Percentiles rank a stretch among this genome's conserved stretches.
These are phyloP conservation scores for Aureobasidium uvarum DNA, from an alignment of 2,329 filamentous ascomycete species.

Conservation along the genomic window DNA sequence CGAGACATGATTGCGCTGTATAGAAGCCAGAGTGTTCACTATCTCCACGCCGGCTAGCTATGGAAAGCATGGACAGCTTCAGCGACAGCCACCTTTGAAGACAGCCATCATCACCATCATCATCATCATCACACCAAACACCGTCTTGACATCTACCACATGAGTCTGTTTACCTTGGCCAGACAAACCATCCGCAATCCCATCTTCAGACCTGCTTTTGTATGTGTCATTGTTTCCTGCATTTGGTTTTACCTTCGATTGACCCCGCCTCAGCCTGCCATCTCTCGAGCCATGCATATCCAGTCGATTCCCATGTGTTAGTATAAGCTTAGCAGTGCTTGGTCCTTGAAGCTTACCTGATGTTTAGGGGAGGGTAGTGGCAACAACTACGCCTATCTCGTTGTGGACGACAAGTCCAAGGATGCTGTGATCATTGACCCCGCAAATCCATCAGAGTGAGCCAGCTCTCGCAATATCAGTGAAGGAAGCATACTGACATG, in stretches of 20 bases:
- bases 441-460: slow-evolving; percentile 73
- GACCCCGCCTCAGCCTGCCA: slow-evolving; percentile 25
- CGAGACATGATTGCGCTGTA: background rate
- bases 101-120: background rate
- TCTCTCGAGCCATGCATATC: slow-evolving; percentile 67
- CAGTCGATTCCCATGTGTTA: slow-evolving; percentile 86
- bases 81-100: slow-evolving; percentile 7
- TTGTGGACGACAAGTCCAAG: slow-evolving; percentile 51
- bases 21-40: background rate
- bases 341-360: background rate
- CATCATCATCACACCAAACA: background rate
- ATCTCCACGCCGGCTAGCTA: background rate
- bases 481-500: background rate
- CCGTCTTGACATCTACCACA: slow-evolving; percentile 5
- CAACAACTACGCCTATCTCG: slow-evolving; percentile 79
- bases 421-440: slow-evolving; percentile 69
- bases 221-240: slow-evolving; percentile 12
- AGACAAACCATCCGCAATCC: slow-evolving; percentile 23
- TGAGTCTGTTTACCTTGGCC: slow-evolving; percentile 20
- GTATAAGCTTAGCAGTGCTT: slow-evolving; percentile 34
- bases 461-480: background rate
- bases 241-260: slow-evolving; percentile 21
- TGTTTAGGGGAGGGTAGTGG: slow-evolving; percentile 67
- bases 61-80: slow-evolving; percentile 7
- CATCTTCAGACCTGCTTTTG: slow-evolving; percentile 15